Evolutionary conservation across 148 eudicot species (phyloP), one percentile per base, ranked within the genome.

Genomic region (Nepenthes gracilis): DNA sequence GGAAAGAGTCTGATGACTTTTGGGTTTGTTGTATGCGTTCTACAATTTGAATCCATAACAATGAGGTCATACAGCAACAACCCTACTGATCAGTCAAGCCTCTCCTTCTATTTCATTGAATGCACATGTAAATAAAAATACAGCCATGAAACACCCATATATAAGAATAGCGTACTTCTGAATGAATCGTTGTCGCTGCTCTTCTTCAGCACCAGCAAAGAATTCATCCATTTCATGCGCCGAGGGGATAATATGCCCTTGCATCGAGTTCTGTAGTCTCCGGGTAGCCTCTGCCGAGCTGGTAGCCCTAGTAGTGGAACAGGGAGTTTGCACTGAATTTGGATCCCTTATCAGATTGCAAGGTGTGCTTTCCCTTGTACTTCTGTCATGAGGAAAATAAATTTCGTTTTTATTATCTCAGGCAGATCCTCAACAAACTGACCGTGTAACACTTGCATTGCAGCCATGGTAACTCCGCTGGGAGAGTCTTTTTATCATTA

Each of bases 301-400:
- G 34, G 43, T 49, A 34, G 73, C 70, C 62, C 74, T 75, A 43
- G 75, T 77, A 9, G 73, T 58, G 52, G 82, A 81, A 64, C 77
- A 71, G 48, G 82, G 83, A 43, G 74, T 75, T 43, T 55, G 57
- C 60, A 82, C 62, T 57, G 69, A 36, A 57, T 77, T 76, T 14
- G 80, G 70, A 61, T 62, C 76, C 65, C 69, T 67, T 57, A 83
- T 72, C 66, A 79, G 64, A 60, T 75, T 80, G 78, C 78, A 74
- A 2, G 87, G 87, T 59, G 87, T 83, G 77, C 75, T 83, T 56
- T 83, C 87, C 69, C 87, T 70, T 11, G 81, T 74, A 57, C 76
- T 67, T 78, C 87, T 83, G 72, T 47, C 58, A 50, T 59, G 66
- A 14, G 45, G 59, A 37, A 64, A 33, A 38, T 5, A 11, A 49